A percentile compares a stretch with the other conserved stretches of the same genome.
Conservation (phyloP, 768 basidiomycete species). For the Pleurotus citrinopileatus region DNA sequence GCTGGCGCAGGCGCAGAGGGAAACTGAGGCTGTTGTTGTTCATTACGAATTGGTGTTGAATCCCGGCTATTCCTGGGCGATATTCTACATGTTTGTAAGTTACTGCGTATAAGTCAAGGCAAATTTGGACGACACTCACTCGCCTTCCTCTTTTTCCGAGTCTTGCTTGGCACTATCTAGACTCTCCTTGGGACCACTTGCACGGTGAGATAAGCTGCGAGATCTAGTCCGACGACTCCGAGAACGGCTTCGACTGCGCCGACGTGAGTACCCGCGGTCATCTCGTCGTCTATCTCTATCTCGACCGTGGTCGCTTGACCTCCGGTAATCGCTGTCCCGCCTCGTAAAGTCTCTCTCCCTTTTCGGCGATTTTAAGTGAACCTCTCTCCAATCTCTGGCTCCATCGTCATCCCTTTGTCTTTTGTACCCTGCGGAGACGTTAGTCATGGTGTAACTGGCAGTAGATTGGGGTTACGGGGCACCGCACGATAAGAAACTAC, state of each 20-base stretch:
- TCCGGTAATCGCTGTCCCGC: conserved; percentile 31
- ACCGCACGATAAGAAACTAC: conserved; percentile 70
- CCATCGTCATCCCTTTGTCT: conserved; percentile 55
- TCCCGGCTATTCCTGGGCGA: conserved; percentile 47
- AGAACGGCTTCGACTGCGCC: conserved; percentile 5
- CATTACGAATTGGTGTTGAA: conserved; percentile 15
- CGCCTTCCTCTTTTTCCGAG: conserved; percentile 85
- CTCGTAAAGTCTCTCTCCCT: conserved; percentile 36
- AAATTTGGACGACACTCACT: conserved; percentile 65
- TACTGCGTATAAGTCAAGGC: conserved; percentile 1
- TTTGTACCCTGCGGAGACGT: conserved; percentile 78
- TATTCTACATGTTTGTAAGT: conserved; percentile 44
- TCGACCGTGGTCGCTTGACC: conserved; percentile 30
- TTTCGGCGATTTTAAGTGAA: conserved; percentile 45
- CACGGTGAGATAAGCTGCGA: conserved; percentile 19
- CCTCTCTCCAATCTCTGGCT: conserved; percentile 68
- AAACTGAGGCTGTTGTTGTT: not conserved
- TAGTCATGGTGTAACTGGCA: conserved; percentile 61
- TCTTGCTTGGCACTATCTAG: conserved; percentile 27
- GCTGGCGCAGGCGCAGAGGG: not conserved
- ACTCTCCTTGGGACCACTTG: conserved; percentile 17
- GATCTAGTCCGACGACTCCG: not conserved
- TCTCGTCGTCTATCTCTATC: conserved; percentile 26
- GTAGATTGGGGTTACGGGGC: conserved; percentile 60
- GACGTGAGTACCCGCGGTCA: conserved; percentile 22